Percentiles rank a stretch among this genome's conserved stretches.
Evolutionary conservation across 1,284 basidiomycete genomes (phyloP).

Genomic region (Malassezia restricta): DNA sequence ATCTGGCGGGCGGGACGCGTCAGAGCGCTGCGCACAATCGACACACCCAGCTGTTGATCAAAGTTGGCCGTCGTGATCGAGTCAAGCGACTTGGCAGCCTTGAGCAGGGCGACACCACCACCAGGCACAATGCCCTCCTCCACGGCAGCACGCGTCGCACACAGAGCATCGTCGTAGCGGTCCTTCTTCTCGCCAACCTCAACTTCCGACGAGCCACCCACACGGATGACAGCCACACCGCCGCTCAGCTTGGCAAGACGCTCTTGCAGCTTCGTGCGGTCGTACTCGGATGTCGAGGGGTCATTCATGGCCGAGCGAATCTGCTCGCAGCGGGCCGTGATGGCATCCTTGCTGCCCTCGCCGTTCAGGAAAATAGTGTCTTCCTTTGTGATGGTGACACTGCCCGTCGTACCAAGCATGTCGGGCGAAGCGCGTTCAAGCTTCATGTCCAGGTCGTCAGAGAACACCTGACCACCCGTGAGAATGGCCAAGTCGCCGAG

Average conservation of each 20-base stretch:
- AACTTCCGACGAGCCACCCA: slow-evolving; percentile 83
- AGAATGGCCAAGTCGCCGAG: slow-evolving; percentile 93
- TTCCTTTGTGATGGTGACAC: slow-evolving; percentile 92
- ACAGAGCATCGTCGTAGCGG: slow-evolving; percentile 91
- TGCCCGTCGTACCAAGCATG: slow-evolving; percentile 79
- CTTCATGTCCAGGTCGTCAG: slow-evolving; percentile 95
- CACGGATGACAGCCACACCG: slow-evolving; percentile 96
- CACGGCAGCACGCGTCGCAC: slow-evolving; percentile 91
- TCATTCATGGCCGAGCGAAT: slow-evolving; percentile 75
- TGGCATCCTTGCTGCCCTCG: slow-evolving; percentile 48
- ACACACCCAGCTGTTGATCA: slow-evolving; percentile 90
- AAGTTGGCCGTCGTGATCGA: slow-evolving; percentile 77
- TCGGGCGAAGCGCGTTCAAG: slow-evolving; percentile 81
- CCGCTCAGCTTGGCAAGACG: slow-evolving; percentile 88
- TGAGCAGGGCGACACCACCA: slow-evolving; percentile 80
- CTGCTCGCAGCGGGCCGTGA: slow-evolving; percentile 62
- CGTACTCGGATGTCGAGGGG: slow-evolving; percentile 76
- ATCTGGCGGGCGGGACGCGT: slow-evolving; percentile 70
- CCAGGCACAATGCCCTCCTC: slow-evolving; percentile 89
- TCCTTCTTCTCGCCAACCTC: slow-evolving; percentile 99
- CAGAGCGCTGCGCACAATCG: slow-evolving; percentile 79
- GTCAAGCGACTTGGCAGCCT: slow-evolving; percentile 72
- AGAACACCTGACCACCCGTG: slow-evolving; percentile 93
- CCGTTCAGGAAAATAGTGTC: slow-evolving; percentile 95
- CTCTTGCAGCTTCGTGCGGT: slow-evolving; percentile 90